phyloP scores from a whole-genome alignment of 2,329 filamentous ascomycete species.

The Penicillium sp. region DNA sequence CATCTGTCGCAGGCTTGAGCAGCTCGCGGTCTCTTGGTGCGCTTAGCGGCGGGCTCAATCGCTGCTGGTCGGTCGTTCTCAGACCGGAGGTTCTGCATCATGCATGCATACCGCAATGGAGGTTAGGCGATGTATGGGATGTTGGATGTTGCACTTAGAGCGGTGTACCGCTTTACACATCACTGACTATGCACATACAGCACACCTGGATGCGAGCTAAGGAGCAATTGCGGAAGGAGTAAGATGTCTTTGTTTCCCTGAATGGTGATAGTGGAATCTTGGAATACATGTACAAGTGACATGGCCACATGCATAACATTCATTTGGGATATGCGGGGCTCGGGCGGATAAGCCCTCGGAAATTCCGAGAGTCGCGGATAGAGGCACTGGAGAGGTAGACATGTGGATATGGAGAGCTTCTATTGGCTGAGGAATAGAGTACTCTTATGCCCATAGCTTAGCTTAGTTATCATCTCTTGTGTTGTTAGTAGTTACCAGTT shows the following conservation, averaged over 20 bases:
- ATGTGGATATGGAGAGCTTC: too few relatives aligned
- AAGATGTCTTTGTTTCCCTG: not conserved
- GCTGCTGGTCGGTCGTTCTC: conserved; percentile 11
- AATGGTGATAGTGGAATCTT: not conserved
- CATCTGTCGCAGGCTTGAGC: conserved; percentile 48
- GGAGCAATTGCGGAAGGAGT: not conserved
- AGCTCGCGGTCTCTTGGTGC: conserved; percentile 41
- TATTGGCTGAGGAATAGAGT: too few relatives aligned
- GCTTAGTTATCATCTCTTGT: too few relatives aligned
- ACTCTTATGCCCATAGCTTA: too few relatives aligned
- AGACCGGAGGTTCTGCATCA: conserved; percentile 39
- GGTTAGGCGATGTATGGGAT: not conserved
- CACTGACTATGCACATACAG: conserved; percentile 10
- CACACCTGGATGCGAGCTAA: not conserved
- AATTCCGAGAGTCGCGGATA: conserved; percentile 15
- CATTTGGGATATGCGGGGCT: not conserved
- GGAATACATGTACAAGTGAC: too few relatives aligned
- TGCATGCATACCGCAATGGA: conserved; percentile 15
- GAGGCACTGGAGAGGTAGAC: too few relatives aligned
- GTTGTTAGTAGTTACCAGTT: too few relatives aligned
- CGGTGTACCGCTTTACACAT: conserved; percentile 18
- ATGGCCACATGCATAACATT: too few relatives aligned
- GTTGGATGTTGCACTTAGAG: conserved; percentile 1
- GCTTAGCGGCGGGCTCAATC: conserved; percentile 22
- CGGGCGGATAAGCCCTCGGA: conserved; percentile 23